phyloP scores from a whole-genome alignment of 2,329 filamentous ascomycete species.

The Paracamarosporium sp. region DNA sequence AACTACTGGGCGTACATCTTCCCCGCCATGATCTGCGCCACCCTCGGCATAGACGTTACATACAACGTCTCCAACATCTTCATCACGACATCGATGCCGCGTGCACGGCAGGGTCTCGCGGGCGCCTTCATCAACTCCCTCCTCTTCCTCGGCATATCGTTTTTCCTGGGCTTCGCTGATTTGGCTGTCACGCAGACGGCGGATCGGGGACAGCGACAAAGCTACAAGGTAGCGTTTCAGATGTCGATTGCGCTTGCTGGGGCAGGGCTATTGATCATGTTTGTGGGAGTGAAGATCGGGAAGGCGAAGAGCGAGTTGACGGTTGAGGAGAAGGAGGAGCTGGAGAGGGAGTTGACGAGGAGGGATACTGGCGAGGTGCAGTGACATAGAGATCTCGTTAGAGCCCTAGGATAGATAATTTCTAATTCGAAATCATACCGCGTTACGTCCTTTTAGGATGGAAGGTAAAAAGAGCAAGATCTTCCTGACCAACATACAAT shows the following conservation, averaged over 20 bases:
- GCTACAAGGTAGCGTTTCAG: slow-evolving; percentile 49
- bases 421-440: too few relatives aligned
- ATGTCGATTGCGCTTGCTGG: slow-evolving; percentile 38
- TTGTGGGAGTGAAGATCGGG: slow-evolving; percentile 44
- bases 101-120: slow-evolving; percentile 42
- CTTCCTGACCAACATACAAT: too few relatives aligned
- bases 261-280: slow-evolving; percentile 42
- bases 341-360: slow-evolving; percentile 37
- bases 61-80: slow-evolving; percentile 49
- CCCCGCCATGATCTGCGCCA: slow-evolving; percentile 53
- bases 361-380: slow-evolving; percentile 15
- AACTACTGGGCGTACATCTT: slow-evolving; percentile 49
- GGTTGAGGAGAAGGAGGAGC: slow-evolving; percentile 37
- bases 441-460: too few relatives aligned
- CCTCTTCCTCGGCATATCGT: slow-evolving; percentile 44
- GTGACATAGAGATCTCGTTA: too few relatives aligned
- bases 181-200: slow-evolving; percentile 42
- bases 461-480: too few relatives aligned
- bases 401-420: too few relatives aligned
- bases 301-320: slow-evolving; percentile 45
- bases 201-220: slow-evolving; percentile 33
- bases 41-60: slow-evolving; percentile 45
- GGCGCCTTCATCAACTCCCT: slow-evolving; percentile 46
- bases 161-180: slow-evolving; percentile 46
- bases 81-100: slow-evolving; percentile 43